Conservation (phyloP, 306 rosid genomes). For the Delonix regia region DNA sequence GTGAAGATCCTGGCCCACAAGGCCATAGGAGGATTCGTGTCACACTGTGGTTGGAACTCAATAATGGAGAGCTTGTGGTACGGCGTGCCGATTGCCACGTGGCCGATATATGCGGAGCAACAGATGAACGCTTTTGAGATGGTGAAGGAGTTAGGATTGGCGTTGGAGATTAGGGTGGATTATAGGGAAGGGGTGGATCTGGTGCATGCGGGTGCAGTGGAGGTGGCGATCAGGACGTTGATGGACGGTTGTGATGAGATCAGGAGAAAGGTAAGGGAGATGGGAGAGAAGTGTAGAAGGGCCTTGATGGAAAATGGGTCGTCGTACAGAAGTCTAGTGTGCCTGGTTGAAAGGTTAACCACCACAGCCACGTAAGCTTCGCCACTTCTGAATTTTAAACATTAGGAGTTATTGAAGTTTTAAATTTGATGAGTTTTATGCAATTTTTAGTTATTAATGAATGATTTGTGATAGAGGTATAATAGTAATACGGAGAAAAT, state of each 20-base stretch:
- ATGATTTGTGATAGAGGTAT: too few relatives aligned
- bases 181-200: slow-evolving; percentile 45
- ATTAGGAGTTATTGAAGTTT: too few relatives aligned
- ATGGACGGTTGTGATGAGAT: slow-evolving; percentile 42
- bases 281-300: slow-evolving; percentile 34
- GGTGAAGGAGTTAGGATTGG: slow-evolving; percentile 65
- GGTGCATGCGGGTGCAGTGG: slow-evolving; percentile 50
- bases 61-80: slow-evolving; percentile 65
- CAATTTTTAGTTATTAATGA: too few relatives aligned
- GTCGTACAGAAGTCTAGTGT: slow-evolving; percentile 23
- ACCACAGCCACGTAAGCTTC: neutral
- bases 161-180: slow-evolving; percentile 58
- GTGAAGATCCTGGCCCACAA: slow-evolving; percentile 48
- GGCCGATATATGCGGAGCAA: slow-evolving; percentile 65
- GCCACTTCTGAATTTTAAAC: neutral
- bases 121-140: slow-evolving; percentile 65
- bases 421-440: too few relatives aligned
- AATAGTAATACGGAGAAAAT: too few relatives aligned
- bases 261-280: slow-evolving; percentile 47
- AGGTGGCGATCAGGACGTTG: slow-evolving; percentile 34
- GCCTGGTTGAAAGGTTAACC: slow-evolving; percentile 33
- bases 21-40: slow-evolving; percentile 59
- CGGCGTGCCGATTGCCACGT: slow-evolving; percentile 65
- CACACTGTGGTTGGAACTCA: slow-evolving; percentile 78
- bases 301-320: slow-evolving; percentile 46